phyloP scores from a whole-genome alignment of 495 filamentous ascomycete genomes.

The Talaromyces borbonicus region DNA sequence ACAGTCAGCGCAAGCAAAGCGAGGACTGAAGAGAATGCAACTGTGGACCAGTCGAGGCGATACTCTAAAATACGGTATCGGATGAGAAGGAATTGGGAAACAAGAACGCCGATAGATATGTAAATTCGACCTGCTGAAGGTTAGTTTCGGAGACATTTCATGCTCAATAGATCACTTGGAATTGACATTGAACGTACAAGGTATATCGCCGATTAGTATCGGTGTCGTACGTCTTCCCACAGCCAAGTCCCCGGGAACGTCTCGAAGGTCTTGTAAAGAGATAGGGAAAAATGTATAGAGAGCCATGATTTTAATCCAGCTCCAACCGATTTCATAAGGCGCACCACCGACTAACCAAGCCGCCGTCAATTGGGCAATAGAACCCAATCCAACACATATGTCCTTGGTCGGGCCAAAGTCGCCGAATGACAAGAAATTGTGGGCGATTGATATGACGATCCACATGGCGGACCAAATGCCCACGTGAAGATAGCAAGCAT shows the following conservation, averaged over 20 bases:
- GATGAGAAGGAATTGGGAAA: constrained; percentile 5
- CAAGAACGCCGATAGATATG: constrained; percentile 3
- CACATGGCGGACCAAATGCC: constrained; percentile 7
- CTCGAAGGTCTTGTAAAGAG: constrained; percentile 5
- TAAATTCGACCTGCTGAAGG: constrained; percentile 1
- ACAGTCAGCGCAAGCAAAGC: neutral
- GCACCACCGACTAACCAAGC: constrained; percentile 6
- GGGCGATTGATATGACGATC: constrained; percentile 3
- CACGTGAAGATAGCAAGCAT: constrained; percentile 2
- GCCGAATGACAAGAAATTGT: constrained; percentile 6
- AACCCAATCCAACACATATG: constrained; percentile 4
- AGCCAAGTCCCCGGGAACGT: constrained; percentile 5
- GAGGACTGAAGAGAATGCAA: neutral
- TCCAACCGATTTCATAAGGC: constrained; percentile 7
- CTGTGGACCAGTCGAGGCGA: constrained; percentile 5
- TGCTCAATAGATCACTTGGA: neutral
- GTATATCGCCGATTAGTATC: constrained; percentile 5
- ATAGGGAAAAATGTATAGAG: constrained; percentile 3
- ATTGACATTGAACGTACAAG: neutral
- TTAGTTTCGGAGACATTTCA: no score
- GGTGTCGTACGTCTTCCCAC: constrained; percentile 6
- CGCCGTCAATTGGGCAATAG: constrained; percentile 3
- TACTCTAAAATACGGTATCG: constrained; percentile 4
- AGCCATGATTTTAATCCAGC: constrained; percentile 8
- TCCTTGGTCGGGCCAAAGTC: constrained; percentile 8